These are phyloP conservation scores for Colletotrichum chrysophilum DNA, from an alignment of 2,329 filamentous ascomycete genomes.

Conservation along the genomic window DNA sequence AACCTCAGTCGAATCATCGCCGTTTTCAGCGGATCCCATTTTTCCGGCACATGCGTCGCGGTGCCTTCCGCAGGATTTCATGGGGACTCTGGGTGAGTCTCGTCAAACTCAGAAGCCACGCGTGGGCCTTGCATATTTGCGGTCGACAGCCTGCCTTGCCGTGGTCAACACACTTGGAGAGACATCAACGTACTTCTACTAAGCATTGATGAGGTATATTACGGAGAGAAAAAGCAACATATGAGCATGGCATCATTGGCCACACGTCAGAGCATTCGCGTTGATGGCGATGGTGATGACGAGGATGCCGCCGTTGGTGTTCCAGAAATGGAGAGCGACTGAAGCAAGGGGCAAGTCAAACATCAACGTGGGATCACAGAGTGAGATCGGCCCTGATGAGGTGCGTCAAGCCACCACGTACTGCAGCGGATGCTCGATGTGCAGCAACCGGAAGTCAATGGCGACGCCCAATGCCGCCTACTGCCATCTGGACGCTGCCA, in stretches of 20 bases:
- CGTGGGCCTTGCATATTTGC: neutral
- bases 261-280: neutral
- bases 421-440: neutral
- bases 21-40: neutral
- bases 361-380: neutral
- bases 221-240: neutral
- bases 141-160: neutral
- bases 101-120: neutral
- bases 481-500: neutral
- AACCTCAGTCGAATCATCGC: neutral
- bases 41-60: neutral
- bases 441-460: neutral
- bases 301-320: neutral
- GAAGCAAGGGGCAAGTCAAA: constrained; percentile 1
- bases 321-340: neutral
- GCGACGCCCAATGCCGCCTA: neutral
- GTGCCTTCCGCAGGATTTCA: neutral
- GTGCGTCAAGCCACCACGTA: neutral
- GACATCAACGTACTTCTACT: neutral
- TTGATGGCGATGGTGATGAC: neutral
- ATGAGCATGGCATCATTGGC: neutral
- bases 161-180: neutral
- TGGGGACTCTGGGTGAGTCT: neutral
- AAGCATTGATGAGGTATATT: neutral
- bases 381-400: neutral